phyloP scores from a whole-genome alignment of 2,329 filamentous ascomycete genomes.

The Aspergillus awamori region DNA sequence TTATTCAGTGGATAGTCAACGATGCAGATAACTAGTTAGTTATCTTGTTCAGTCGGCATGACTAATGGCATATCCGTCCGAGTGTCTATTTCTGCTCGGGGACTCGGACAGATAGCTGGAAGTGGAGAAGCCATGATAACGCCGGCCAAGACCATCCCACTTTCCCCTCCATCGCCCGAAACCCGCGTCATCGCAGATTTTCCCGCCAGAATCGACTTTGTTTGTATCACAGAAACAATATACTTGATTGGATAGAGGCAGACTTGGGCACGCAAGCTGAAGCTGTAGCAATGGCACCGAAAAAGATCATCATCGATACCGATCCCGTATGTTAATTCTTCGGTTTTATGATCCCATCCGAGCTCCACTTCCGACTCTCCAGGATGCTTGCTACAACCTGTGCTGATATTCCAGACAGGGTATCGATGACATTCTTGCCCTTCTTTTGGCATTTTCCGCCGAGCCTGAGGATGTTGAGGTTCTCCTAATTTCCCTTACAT shows the following conservation, averaged over 20 bases:
- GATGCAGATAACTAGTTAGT: background rate
- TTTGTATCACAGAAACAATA: background rate
- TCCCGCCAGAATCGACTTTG: background rate
- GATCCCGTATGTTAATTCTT: constrained; percentile 69
- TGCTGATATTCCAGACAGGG: constrained; percentile 50
- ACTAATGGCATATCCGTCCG: background rate
- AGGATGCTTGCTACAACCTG: background rate
- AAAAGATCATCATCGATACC: constrained; percentile 89
- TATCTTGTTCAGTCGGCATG: background rate
- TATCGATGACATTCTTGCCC: constrained; percentile 86
- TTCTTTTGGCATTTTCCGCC: constrained; percentile 82
- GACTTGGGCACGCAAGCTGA: too few species aligned
- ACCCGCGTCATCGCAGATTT: background rate
- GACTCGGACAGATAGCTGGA: background rate
- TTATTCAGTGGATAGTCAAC: background rate
- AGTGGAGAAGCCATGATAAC: constrained; percentile 21
- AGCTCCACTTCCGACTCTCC: background rate
- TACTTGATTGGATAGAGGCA: too few species aligned
- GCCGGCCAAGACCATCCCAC: constrained; percentile 24
- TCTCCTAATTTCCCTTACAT: constrained; percentile 82
- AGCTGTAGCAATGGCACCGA: constrained; percentile 12
- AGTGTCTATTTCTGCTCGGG: background rate
- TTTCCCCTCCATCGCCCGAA: constrained; percentile 10
- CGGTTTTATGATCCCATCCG: background rate
- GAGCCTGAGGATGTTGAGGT: constrained; percentile 83